Evolutionary conservation across 352 stramenopile species (phyloP).

Genomic region (Phytophthora capsici): DNA sequence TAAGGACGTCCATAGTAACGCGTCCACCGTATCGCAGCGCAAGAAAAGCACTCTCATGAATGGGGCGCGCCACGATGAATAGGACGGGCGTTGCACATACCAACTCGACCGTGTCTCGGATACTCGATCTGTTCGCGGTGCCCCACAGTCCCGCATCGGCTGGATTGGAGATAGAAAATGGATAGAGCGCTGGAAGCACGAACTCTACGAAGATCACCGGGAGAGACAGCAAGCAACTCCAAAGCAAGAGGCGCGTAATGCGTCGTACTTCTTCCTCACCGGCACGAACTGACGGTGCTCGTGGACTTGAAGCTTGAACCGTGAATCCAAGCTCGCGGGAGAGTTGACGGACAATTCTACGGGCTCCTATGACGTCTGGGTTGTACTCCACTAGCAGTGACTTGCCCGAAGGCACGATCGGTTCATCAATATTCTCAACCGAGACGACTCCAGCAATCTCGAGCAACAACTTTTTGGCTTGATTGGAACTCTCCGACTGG

Average conservation of each 20-base stretch:
- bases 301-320: slow-evolving; percentile 59
- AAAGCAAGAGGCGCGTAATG: slow-evolving; percentile 53
- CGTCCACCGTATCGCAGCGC: slow-evolving; percentile 64
- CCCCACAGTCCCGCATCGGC: slow-evolving; percentile 37
- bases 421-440: slow-evolving; percentile 31
- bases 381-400: slow-evolving; percentile 56
- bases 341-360: slow-evolving; percentile 47
- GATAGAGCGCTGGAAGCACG: slow-evolving; percentile 46
- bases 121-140: slow-evolving; percentile 39
- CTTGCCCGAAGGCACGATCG: slow-evolving; percentile 15
- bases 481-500: slow-evolving; percentile 22
- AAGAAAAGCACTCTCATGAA: slow-evolving; percentile 74
- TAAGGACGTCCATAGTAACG: slow-evolving; percentile 82
- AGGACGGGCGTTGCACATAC: slow-evolving; percentile 74
- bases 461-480: slow-evolving; percentile 33
- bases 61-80: slow-evolving; percentile 63
- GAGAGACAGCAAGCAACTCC: slow-evolving; percentile 63
- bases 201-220: slow-evolving; percentile 69
- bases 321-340: slow-evolving; percentile 48
- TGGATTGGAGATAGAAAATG: slow-evolving; percentile 24
- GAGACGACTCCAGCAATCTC: slow-evolving; percentile 47
- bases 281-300: slow-evolving; percentile 47
- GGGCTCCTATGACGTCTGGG: slow-evolving; percentile 44
- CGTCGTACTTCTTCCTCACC: slow-evolving; percentile 48
- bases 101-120: slow-evolving; percentile 59